These are phyloP conservation scores for Diaporthe sp. DNA, from an alignment of 2,329 filamentous ascomycete species.

Conservation along the genomic window DNA sequence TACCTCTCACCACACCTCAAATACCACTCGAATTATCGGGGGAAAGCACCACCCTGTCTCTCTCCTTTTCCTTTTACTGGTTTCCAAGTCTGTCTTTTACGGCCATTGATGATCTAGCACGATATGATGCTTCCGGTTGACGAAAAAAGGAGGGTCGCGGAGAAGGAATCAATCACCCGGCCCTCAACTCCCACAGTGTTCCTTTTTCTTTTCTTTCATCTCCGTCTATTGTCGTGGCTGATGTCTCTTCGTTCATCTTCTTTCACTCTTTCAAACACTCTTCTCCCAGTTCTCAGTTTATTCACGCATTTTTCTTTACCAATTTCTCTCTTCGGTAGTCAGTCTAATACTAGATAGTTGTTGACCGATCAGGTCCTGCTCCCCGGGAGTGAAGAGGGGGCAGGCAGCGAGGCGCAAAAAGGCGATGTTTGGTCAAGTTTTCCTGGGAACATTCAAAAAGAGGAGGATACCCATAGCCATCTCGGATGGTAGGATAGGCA, in stretches of 20 bases:
- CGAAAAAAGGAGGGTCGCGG: constrained; percentile 17
- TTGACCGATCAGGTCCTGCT: constrained; percentile 4
- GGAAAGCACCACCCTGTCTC: background rate
- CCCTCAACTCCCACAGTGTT: constrained; percentile 24
- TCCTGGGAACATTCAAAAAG: constrained; percentile 18
- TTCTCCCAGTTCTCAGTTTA: constrained; percentile 1
- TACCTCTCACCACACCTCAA: background rate
- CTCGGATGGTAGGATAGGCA: constrained; percentile 1
- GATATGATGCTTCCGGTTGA: constrained; percentile 30
- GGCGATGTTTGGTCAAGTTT: constrained; percentile 13
- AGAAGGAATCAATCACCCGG: background rate
- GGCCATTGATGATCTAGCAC: constrained; percentile 29
- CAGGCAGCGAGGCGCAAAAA: constrained; percentile 29
- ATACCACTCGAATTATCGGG: background rate
- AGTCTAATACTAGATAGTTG: constrained; percentile 27
- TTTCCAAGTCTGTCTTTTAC: constrained; percentile 29
- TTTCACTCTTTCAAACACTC: constrained; percentile 22
- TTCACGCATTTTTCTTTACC: constrained; percentile 2
- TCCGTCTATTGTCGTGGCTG: constrained; percentile 25
- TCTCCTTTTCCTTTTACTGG: background rate
- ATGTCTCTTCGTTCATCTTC: constrained; percentile 24
- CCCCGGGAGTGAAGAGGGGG: background rate
- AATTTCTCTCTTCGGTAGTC: background rate
- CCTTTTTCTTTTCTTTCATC: constrained; percentile 24
- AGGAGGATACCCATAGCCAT: constrained; percentile 32